phyloP scores from a whole-genome alignment of 2,329 filamentous ascomycete species.

The Emergomyces orientalis region DNA sequence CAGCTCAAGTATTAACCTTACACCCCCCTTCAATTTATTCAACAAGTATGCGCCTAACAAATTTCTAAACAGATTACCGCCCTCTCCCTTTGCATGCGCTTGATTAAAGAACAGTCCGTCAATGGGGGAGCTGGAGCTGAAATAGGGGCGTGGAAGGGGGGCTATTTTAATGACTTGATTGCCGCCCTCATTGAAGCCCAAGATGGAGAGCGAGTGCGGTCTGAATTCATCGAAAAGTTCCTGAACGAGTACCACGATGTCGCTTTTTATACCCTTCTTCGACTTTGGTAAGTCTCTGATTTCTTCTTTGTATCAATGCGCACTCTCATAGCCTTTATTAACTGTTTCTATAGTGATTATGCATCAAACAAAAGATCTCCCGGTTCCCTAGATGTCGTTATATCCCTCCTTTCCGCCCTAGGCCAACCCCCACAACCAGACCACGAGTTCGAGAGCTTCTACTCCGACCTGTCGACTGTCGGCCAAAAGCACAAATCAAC shows the following conservation, averaged over 20 bases:
- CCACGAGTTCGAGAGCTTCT: conserved; percentile 31
- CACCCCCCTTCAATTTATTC: neutral
- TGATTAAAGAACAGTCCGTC: conserved; percentile 70
- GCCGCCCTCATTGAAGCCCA: conserved; percentile 50
- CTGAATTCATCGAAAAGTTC: conserved; percentile 69
- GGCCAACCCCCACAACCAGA: conserved; percentile 54
- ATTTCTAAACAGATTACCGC: conserved; percentile 47
- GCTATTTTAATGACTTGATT: conserved; percentile 58
- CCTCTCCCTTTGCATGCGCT: conserved; percentile 70
- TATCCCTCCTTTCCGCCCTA: conserved; percentile 40
- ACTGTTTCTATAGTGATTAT: conserved; percentile 27
- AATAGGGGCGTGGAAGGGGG: conserved; percentile 59
- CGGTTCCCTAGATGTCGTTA: conserved; percentile 27
- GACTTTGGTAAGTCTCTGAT: conserved; percentile 52
- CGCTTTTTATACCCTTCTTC: conserved; percentile 69
- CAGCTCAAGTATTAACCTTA: conserved; percentile 37
- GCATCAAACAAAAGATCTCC: conserved; percentile 22
- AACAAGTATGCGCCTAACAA: neutral
- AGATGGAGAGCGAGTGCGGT: conserved; percentile 50
- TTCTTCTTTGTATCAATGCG: neutral
- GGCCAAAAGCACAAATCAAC: conserved; percentile 53
- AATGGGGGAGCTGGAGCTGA: conserved; percentile 46
- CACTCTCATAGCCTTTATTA: neutral
- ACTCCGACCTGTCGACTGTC: conserved; percentile 42
- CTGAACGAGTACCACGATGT: conserved; percentile 75